A percentile compares a stretch with the other conserved stretches of the same genome.
Evolutionary conservation across 129 eudicot species (phyloP).

Genomic region (Flaveria sonorensis): DNA sequence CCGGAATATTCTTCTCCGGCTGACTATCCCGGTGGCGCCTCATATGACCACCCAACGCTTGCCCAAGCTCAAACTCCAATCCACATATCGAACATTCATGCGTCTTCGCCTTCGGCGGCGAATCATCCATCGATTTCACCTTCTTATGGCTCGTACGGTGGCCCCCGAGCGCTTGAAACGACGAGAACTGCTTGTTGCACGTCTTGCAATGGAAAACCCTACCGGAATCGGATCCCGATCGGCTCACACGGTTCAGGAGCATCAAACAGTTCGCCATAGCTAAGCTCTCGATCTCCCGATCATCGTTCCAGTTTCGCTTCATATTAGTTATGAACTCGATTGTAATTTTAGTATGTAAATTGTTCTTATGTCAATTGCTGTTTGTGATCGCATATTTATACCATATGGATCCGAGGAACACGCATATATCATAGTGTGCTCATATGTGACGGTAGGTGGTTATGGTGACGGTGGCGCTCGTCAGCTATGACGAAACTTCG

Average conservation of each 20-base stretch:
- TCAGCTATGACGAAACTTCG: conserved; percentile 31
- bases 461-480: conserved; percentile 12
- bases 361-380: conserved; percentile 9
- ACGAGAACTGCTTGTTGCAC: conserved; percentile 41
- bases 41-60: conserved; percentile 78
- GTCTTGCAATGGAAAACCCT: conserved; percentile 49
- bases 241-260: conserved; percentile 40
- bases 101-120: conserved; percentile 33
- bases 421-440: background rate
- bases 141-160: conserved; percentile 69
- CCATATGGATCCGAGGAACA: background rate
- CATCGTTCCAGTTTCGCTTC: conserved; percentile 38
- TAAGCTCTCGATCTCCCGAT: conserved; percentile 44
- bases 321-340: no score
- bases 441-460: background rate
- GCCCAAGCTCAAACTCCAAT: conserved; percentile 50
- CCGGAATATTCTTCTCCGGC: conserved; percentile 13
- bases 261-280: conserved; percentile 58
- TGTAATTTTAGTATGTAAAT: background rate
- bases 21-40: conserved; percentile 49
- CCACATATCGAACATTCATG: conserved; percentile 71
- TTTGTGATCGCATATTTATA: conserved; percentile 14
- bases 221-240: background rate
- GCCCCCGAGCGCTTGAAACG: conserved; percentile 73
- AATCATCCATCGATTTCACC: conserved; percentile 21